A percentile compares a stretch with the other conserved stretches of the same genome.
phyloP scores from a whole-genome alignment of 257 asterid species.

The Plantago major region DNA sequence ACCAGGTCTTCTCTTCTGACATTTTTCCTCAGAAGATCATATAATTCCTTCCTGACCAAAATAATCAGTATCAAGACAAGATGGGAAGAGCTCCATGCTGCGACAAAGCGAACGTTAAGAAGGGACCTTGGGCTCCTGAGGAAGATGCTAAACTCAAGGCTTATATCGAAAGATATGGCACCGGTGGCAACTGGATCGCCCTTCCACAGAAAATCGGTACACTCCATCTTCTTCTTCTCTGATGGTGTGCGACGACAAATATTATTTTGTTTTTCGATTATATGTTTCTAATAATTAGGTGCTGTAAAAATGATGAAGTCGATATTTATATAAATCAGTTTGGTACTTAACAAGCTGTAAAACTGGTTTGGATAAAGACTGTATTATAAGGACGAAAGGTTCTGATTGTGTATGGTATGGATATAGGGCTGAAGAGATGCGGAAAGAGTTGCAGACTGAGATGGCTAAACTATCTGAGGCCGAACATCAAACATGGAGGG shows the following conservation, averaged over 20 bases:
- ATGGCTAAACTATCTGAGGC: conserved; percentile 90
- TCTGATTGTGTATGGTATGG: background rate
- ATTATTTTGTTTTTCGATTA: background rate
- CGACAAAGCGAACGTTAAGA: conserved; percentile 89
- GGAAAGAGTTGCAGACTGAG: conserved; percentile 95
- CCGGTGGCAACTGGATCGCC: conserved; percentile 97
- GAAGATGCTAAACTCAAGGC: conserved; percentile 89
- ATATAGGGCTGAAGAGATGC: conserved; percentile 83
- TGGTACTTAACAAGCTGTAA: too few species aligned
- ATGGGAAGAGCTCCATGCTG: conserved; percentile 99
- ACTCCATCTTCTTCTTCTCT: background rate
- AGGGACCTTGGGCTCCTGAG: conserved; percentile 97
- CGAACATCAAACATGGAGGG: conserved; percentile 90
- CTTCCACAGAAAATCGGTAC: conserved; percentile 96
- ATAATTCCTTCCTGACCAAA: too few species aligned
- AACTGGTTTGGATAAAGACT: too few species aligned
- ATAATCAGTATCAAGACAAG: background rate
- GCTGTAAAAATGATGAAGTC: too few species aligned
- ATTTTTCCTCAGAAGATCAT: conserved; percentile 22
- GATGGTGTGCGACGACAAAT: too few species aligned
- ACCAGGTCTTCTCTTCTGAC: conserved; percentile 55
- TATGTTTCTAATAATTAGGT: too few species aligned
- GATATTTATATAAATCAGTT: too few species aligned
- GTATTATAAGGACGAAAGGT: too few species aligned
- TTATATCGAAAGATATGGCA: conserved; percentile 70